A percentile compares a stretch with the other conserved stretches of the same genome.
These are phyloP conservation scores for Conringia planisiliqua DNA, from an alignment of 345 rosid genomes.

Conservation along the genomic window DNA sequence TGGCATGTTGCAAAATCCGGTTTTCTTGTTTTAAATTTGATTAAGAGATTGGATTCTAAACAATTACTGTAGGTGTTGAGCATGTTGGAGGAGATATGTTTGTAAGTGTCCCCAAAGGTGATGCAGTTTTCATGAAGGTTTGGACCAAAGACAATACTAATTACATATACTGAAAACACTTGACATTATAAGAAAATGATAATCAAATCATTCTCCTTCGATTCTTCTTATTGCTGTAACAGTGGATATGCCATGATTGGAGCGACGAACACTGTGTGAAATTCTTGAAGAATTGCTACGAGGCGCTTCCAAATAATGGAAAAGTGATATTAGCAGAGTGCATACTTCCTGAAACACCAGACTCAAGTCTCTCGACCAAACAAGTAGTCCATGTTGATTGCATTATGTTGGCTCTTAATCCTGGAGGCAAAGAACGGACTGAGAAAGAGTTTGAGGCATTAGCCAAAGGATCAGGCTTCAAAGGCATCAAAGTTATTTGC, in stretches of 20 bases:
- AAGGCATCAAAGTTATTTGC: constrained; percentile 10
- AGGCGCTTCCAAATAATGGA: constrained; percentile 31
- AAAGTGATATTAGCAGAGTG: constrained; percentile 36
- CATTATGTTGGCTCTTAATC: constrained; percentile 9
- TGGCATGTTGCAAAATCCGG: background rate
- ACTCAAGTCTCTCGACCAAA: constrained; percentile 43
- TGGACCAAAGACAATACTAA: background rate
- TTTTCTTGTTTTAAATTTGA: background rate
- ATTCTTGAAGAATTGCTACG: constrained; percentile 31
- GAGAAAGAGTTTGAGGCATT: constrained; percentile 25
- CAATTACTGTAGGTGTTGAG: constrained; percentile 29
- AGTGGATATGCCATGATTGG: constrained; percentile 39
- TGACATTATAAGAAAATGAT: background rate
- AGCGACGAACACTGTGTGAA: constrained; percentile 31
- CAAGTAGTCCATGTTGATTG: constrained; percentile 9
- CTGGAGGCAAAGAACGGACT: constrained; percentile 38
- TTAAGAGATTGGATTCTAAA: background rate
- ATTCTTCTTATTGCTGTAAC: background rate
- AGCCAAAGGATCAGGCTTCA: constrained; percentile 35
- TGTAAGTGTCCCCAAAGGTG: constrained; percentile 19
- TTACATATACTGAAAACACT: background rate
- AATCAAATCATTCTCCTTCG: background rate
- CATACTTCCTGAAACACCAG: constrained; percentile 12
- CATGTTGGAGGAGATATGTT: constrained; percentile 56
- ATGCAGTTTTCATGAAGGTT: constrained; percentile 81